phyloP scores from a whole-genome alignment of 2,329 filamentous ascomycete genomes.

The Paradendryphiella salina region DNA sequence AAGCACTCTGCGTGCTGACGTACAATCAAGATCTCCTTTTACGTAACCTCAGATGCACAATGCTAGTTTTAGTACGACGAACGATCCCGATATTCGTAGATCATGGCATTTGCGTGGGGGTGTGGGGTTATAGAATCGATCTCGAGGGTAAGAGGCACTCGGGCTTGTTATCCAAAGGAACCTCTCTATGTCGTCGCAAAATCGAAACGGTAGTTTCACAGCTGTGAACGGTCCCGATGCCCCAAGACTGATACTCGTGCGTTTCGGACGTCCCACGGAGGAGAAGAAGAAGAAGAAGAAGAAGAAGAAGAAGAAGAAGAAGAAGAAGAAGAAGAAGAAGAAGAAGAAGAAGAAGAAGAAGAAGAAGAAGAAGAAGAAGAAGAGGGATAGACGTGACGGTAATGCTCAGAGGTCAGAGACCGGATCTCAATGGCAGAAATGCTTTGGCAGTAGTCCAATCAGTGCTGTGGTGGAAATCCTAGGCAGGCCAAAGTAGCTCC shows the following conservation, averaged over 20 bases:
- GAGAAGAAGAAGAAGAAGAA: neutral
- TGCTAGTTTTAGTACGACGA: neutral
- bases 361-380: neutral
- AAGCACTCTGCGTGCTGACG: neutral
- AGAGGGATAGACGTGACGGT: too few relatives aligned
- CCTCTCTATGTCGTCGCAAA: neutral
- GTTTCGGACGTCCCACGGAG: neutral
- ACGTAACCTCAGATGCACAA: neutral
- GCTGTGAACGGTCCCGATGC: neutral
- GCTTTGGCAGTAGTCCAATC: too few relatives aligned
- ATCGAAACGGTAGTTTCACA: neutral
- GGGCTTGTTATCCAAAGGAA: neutral
- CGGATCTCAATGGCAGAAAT: too few relatives aligned
- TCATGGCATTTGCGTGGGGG: neutral
- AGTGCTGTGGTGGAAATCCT: too few relatives aligned
- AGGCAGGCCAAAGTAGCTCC: too few relatives aligned
- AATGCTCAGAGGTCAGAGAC: too few relatives aligned
- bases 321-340: neutral
- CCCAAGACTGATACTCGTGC: neutral
- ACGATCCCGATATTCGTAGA: conserved; percentile 1
- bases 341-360: neutral
- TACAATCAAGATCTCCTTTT: neutral
- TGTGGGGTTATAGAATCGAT: neutral
- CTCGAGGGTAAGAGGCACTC: neutral
- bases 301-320: neutral